Evolutionary conservation across 2,329 filamentous ascomycete genomes (phyloP).

Genomic region (Aureobasidium uvarum): DNA sequence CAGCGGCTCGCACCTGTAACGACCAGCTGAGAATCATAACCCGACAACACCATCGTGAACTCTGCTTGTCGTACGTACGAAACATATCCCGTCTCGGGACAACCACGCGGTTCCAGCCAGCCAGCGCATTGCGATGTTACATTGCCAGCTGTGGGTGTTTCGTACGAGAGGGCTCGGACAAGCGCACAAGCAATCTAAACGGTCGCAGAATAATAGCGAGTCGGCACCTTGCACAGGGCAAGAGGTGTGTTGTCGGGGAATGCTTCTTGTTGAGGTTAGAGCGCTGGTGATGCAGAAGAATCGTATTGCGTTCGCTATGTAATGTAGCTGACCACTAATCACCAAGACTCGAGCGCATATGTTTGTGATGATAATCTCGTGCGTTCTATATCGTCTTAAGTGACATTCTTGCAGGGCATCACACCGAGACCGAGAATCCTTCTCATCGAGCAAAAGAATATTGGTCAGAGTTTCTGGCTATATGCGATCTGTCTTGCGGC

Average conservation of each 20-base stretch:
- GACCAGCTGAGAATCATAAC: neutral
- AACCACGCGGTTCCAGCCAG: neutral
- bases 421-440: neutral
- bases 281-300: neutral
- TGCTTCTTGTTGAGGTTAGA: constrained; percentile 3
- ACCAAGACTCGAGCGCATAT: too few species aligned
- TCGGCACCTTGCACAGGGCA: neutral
- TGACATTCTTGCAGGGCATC: neutral
- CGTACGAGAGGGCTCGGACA: neutral
- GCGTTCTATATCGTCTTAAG: neutral
- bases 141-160: neutral
- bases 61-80: constrained; percentile 11
- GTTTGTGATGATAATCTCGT: too few species aligned
- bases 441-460: neutral
- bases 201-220: constrained; percentile 2
- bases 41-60: neutral
- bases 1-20: neutral
- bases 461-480: neutral
- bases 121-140: constrained; percentile 1
- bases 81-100: neutral
- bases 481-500: neutral
- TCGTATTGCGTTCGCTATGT: too few species aligned
- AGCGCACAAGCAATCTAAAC: constrained; percentile 16
- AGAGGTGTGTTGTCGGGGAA: constrained; percentile 9
- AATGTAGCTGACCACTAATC: too few species aligned